Conservation (phyloP, 768 basidiomycete species). For the Leccinum pellstonianum region DNA sequence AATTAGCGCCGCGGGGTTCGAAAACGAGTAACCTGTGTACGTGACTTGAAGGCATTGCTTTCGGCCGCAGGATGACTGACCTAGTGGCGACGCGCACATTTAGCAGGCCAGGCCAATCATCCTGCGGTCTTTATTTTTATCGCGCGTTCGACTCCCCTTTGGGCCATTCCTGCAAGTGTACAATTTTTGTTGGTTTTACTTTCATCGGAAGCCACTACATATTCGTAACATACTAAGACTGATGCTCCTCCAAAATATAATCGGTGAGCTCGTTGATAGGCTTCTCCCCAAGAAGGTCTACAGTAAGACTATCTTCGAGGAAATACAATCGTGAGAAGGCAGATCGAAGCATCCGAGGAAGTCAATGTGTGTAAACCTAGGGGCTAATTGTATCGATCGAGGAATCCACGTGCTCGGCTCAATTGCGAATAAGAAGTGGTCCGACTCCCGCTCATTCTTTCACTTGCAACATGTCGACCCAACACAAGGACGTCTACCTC, state of each 20-base stretch:
- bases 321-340: no score
- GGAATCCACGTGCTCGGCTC: conserved; percentile 8
- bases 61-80: background rate
- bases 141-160: conserved; percentile 1
- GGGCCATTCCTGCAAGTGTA: background rate
- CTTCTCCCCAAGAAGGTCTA: no score
- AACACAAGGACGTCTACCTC: conserved; percentile 66
- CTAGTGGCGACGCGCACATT: conserved; percentile 3
- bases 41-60: background rate
- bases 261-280: no score
- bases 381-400: background rate
- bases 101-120: background rate
- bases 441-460: background rate
- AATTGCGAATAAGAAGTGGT: conserved; percentile 10
- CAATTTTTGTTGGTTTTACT: no score
- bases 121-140: background rate
- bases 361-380: background rate
- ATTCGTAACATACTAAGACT: no score
- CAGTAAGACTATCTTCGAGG: no score
- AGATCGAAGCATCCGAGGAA: no score
- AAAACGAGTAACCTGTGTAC: conserved; percentile 1
- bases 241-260: no score
- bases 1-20: conserved; percentile 15
- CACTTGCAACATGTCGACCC: conserved; percentile 15
- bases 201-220: no score